Conservation (phyloP, 139 green algal species). For the Closterium sp. region DNA sequence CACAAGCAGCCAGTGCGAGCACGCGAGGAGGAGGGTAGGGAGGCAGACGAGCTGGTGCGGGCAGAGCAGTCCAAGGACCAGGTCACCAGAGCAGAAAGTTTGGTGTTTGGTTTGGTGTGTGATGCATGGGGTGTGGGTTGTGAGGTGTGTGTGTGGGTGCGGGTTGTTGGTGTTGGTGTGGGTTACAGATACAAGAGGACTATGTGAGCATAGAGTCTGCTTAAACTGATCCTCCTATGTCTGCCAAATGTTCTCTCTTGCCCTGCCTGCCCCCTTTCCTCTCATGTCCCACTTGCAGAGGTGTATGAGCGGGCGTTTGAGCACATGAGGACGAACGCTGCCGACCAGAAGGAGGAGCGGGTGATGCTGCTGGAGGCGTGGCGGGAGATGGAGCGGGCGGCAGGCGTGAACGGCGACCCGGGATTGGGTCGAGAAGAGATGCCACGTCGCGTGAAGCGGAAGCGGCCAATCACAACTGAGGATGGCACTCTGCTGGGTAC, state of each 20-base stretch:
- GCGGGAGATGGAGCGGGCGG: slow-evolving; percentile 52
- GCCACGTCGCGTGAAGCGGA: slow-evolving; percentile 91
- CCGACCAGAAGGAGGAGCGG: slow-evolving; percentile 92
- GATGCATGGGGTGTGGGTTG: no score
- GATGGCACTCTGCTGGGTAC: slow-evolving; percentile 61
- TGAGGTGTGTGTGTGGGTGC: no score
- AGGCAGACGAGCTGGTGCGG: not conserved
- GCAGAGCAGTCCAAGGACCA: slow-evolving; percentile 39
- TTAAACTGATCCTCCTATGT: no score
- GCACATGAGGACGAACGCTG: slow-evolving; percentile 68
- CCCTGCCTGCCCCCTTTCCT: not conserved
- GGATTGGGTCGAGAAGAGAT: slow-evolving; percentile 77
- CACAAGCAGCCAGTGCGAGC: not conserved
- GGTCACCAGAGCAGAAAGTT: slow-evolving; percentile 16
- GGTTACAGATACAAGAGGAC: no score
- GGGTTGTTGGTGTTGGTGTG: no score
- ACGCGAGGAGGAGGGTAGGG: not conserved
- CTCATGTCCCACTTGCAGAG: not conserved
- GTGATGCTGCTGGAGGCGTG: slow-evolving; percentile 89
- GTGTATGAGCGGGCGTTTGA: slow-evolving; percentile 52
- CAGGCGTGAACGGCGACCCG: slow-evolving; percentile 38
- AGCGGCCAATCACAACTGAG: slow-evolving; percentile 76
- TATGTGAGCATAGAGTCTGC: not conserved
- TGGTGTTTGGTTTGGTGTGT: no score
- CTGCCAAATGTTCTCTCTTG: no score